phyloP scores from a whole-genome alignment of 139 green algal species.

The Closterium sp. region DNA sequence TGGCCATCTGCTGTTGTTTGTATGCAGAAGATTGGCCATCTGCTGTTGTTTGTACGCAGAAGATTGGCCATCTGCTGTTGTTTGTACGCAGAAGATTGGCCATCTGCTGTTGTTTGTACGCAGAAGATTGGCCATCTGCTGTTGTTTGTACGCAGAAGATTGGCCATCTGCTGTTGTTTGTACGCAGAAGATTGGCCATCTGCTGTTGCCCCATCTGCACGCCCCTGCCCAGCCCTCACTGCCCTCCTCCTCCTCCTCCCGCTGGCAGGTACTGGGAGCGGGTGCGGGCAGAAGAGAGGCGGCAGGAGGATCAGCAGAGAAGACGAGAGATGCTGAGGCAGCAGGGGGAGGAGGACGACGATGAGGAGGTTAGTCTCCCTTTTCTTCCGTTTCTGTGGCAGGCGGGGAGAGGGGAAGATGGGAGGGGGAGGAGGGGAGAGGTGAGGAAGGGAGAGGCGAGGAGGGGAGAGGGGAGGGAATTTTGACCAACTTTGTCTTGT shows the following conservation, averaged over 20 bases:
- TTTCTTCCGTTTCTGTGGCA: background rate
- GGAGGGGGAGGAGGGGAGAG: background rate
- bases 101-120: no score
- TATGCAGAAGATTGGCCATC: no score
- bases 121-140: no score
- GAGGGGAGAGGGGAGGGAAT: background rate
- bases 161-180: no score
- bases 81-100: no score
- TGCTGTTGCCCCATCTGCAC: no score
- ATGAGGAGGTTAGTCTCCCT: background rate
- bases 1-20: no score
- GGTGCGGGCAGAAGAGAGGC: slow-evolving; percentile 22
- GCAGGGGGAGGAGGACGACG: slow-evolving; percentile 21
- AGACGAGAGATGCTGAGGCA: background rate
- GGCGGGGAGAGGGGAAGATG: background rate
- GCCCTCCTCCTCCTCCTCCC: background rate
- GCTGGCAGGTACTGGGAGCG: background rate
- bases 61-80: no score
- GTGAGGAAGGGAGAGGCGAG: no score
- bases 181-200: no score
- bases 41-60: no score
- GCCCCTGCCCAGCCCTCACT: background rate
- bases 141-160: no score
- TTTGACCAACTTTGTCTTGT: background rate
- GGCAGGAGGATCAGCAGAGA: slow-evolving; percentile 25